phyloP scores from a whole-genome alignment of 768 basidiomycete genomes.

The Coprinopsis marcescibilis region DNA sequence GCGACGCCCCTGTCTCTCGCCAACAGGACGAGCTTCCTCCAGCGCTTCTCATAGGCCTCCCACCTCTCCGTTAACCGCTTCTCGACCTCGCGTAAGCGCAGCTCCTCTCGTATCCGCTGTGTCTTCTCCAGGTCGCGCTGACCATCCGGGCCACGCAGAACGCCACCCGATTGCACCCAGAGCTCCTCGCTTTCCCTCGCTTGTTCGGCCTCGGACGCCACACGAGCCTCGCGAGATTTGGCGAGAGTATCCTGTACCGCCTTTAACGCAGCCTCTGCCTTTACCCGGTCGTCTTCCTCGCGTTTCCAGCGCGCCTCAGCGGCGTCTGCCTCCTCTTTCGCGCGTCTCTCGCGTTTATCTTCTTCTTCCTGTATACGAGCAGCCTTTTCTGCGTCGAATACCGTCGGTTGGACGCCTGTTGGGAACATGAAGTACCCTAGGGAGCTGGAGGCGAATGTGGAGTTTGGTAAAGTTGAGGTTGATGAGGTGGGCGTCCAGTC shows the following conservation, averaged over 20 bases:
- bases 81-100: constrained; percentile 40
- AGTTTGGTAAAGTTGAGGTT: no score
- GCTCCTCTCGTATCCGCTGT: constrained; percentile 40
- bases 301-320: background rate
- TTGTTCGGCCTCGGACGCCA: constrained; percentile 32
- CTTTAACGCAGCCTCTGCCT: background rate
- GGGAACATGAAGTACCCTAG: background rate
- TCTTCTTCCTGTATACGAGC: background rate
- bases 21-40: constrained; percentile 36
- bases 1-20: constrained; percentile 5
- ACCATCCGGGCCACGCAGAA: constrained; percentile 45
- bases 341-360: background rate
- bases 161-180: constrained; percentile 56
- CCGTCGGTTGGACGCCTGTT: background rate
- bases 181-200: constrained; percentile 46
- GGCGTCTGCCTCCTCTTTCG: background rate
- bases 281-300: background rate
- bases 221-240: constrained; percentile 9
- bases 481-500: no score
- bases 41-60: constrained; percentile 48
- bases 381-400: background rate
- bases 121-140: constrained; percentile 47
- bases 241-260: constrained; percentile 1
- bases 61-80: constrained; percentile 33
- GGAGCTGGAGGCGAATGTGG: no score